Conservation (phyloP, 768 basidiomycete genomes). For the Agrocybe praecox region DNA sequence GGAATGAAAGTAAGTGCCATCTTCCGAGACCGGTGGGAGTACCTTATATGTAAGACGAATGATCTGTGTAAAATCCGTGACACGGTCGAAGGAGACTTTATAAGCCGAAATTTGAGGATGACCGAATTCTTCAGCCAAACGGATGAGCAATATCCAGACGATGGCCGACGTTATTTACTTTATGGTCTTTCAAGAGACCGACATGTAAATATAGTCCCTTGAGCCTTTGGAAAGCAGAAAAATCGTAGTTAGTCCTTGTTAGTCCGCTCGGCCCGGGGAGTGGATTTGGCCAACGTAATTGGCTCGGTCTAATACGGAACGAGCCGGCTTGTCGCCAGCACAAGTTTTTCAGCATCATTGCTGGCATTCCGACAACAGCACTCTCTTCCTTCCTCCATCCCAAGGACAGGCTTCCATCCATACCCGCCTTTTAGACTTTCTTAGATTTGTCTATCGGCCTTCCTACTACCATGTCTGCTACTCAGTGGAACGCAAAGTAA, state of each 20-base stretch:
- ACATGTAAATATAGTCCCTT: not conserved
- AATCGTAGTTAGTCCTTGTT: not conserved
- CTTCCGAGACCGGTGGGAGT: slow-evolving; percentile 12
- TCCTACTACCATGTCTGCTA: slow-evolving; percentile 49
- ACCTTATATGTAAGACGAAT: slow-evolving; percentile 22
- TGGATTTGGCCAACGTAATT: slow-evolving; percentile 32
- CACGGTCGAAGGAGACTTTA: slow-evolving; percentile 15
- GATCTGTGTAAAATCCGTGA: slow-evolving; percentile 26
- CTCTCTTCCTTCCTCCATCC: slow-evolving; percentile 24
- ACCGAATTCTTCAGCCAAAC: slow-evolving; percentile 6
- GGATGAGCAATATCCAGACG: not conserved
- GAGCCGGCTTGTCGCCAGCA: slow-evolving; percentile 26
- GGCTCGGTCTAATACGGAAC: slow-evolving; percentile 41
- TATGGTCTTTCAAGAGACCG: no score
- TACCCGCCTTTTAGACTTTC: slow-evolving; percentile 28
- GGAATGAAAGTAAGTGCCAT: slow-evolving; percentile 14
- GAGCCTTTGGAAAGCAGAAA: not conserved
- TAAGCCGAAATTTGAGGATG: slow-evolving; percentile 15
- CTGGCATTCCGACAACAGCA: slow-evolving; percentile 20
- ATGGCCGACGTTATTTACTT: no score
- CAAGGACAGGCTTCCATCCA: slow-evolving; percentile 20
- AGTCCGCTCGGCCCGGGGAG: slow-evolving; percentile 14
- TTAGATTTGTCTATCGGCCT: slow-evolving; percentile 32
- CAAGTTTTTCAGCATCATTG: slow-evolving; percentile 27
- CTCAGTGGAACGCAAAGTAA: slow-evolving; percentile 80